These are phyloP conservation scores for Lachnellula arida DNA, from an alignment of 2,329 filamentous ascomycete genomes.

Conservation along the genomic window DNA sequence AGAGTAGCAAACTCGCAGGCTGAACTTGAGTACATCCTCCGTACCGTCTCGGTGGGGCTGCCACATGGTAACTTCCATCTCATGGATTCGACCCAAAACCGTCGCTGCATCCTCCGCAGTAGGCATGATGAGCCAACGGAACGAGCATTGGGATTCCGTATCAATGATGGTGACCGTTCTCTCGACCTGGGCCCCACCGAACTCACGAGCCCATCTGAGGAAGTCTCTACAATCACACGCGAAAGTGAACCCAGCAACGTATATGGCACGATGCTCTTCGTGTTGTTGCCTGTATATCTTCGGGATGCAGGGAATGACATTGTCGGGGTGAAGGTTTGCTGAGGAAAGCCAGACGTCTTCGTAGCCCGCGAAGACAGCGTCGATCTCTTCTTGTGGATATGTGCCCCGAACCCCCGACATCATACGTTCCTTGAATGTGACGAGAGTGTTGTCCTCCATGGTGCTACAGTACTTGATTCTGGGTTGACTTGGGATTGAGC, in stretches of 20 bases:
- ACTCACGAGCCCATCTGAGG: slow-evolving; percentile 3
- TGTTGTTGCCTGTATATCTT: slow-evolving; percentile 11
- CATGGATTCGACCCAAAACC: slow-evolving; percentile 12
- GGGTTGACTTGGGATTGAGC: background rate
- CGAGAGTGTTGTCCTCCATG: background rate
- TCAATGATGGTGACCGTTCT: slow-evolving; percentile 19
- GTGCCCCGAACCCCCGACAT: background rate
- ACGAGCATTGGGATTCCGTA: slow-evolving; percentile 13
- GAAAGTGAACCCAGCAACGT: slow-evolving; percentile 18
- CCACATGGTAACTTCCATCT: slow-evolving; percentile 3
- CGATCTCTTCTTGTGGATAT: background rate
- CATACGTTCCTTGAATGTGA: background rate
- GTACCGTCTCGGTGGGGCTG: background rate
- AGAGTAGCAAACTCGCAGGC: background rate
- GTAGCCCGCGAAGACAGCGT: background rate
- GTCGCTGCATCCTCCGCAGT: slow-evolving; percentile 14
- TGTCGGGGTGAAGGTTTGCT: background rate
- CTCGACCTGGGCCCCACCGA: slow-evolving; percentile 15
- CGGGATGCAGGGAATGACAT: slow-evolving; percentile 19
- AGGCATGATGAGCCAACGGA: slow-evolving; percentile 24
- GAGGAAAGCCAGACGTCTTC: slow-evolving; percentile 16
- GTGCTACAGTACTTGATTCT: background rate
- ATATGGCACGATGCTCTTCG: slow-evolving; percentile 17
- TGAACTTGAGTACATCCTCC: background rate
- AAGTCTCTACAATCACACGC: slow-evolving; percentile 2